phyloP scores from a whole-genome alignment of 257 asterid species.

The Plectranthus barbatus region DNA sequence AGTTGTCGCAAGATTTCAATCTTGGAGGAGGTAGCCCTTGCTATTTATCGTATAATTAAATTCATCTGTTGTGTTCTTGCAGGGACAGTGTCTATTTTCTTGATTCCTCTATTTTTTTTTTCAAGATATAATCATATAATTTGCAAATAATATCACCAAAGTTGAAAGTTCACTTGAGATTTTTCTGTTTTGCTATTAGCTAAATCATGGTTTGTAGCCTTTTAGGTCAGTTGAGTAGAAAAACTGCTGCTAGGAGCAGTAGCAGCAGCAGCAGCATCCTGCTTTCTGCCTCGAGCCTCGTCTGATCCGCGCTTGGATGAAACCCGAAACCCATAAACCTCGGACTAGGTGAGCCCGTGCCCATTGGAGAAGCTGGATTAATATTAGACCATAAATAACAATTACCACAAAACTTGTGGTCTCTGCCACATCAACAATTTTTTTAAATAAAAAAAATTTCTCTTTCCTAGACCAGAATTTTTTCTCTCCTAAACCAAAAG shows the following conservation, averaged over 20 bases:
- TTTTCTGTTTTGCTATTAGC: no score
- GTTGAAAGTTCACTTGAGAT: no score
- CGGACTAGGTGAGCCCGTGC: slow-evolving; percentile 31
- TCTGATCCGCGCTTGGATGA: slow-evolving; percentile 24
- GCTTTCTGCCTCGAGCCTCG: slow-evolving; percentile 20
- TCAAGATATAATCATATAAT: background rate
- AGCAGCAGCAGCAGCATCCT: slow-evolving; percentile 20
- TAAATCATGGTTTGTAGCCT: no score
- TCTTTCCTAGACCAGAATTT: no score
- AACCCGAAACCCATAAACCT: slow-evolving; percentile 29
- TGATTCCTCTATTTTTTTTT: background rate
- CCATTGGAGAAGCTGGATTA: slow-evolving; percentile 60
- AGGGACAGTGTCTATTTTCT: background rate
- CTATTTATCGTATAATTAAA: no score
- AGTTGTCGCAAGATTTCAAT: no score
- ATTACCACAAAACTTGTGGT: no score
- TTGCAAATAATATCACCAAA: background rate
- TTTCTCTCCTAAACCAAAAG: no score
- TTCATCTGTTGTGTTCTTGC: slow-evolving; percentile 1
- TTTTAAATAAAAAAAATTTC: no score
- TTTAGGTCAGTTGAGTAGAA: background rate
- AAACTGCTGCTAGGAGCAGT: slow-evolving; percentile 19
- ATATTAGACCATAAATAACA: no score
- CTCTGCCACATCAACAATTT: no score
- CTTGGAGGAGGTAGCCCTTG: no score